A percentile compares a stretch with the other conserved stretches of the same genome.
phyloP scores from a whole-genome alignment of 1,284 basidiomycete species.

The Cystobasidium sp. region DNA sequence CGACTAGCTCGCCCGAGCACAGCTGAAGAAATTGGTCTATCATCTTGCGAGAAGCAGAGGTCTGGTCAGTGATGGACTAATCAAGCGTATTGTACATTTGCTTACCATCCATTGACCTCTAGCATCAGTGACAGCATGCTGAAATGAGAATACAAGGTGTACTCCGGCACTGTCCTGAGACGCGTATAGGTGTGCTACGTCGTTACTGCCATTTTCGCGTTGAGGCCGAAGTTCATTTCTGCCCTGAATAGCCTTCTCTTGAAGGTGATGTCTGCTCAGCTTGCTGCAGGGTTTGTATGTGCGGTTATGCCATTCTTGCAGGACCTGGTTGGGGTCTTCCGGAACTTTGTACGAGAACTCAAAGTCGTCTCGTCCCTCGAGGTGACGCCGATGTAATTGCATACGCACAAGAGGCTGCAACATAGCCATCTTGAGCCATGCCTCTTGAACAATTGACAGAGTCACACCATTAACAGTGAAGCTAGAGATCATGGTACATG shows the following conservation, averaged over 20 bases:
- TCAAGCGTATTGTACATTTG: too few relatives aligned
- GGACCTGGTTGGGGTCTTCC: not conserved
- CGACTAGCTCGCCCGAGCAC: not conserved
- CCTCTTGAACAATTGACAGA: not conserved
- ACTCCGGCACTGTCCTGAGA: not conserved
- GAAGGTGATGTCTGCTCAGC: not conserved
- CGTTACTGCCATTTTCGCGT: not conserved
- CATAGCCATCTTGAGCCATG: not conserved
- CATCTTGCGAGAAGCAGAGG: not conserved
- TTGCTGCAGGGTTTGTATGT: not conserved
- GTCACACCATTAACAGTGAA: not conserved
- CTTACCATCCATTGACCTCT: constrained; percentile 32
- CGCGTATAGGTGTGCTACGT: constrained; percentile 12
- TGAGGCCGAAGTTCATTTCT: not conserved
- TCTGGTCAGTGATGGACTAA: not conserved
- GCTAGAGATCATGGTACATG: constrained; percentile 16
- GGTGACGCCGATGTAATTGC: not conserved
- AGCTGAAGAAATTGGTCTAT: constrained; percentile 9
- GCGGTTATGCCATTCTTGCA: not conserved
- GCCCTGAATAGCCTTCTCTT: not conserved
- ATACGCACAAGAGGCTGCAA: constrained; percentile 11
- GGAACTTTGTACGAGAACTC: constrained; percentile 2
- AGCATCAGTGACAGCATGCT: constrained; percentile 17
- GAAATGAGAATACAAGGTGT: constrained; percentile 10
- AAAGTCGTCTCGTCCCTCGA: not conserved